A percentile compares a stretch with the other conserved stretches of the same genome.
phyloP scores from a whole-genome alignment of 2,329 filamentous ascomycete genomes.

The Colletotrichum truncatum region DNA sequence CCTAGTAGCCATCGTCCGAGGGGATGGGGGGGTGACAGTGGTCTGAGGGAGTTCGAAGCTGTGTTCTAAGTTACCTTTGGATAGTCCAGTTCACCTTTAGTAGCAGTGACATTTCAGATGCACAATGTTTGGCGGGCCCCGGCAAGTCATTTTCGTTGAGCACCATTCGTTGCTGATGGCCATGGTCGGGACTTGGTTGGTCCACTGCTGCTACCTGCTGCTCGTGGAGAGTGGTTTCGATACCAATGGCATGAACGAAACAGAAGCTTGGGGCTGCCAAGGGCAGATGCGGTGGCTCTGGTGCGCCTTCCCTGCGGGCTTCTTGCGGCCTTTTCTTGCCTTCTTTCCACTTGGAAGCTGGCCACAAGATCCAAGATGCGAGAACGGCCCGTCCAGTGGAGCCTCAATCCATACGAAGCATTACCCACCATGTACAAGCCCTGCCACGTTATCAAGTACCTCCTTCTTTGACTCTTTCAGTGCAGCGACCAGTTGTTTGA shows the following conservation, averaged over 20 bases:
- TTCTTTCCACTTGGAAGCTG: background rate
- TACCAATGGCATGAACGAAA: background rate
- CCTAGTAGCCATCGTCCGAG: no score
- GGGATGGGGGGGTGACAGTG: no score
- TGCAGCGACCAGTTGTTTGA: background rate
- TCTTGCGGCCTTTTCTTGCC: background rate
- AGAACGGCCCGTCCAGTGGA: constrained; percentile 6
- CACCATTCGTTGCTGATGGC: background rate
- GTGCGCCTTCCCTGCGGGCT: background rate
- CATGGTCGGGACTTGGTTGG: background rate
- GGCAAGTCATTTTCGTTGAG: background rate
- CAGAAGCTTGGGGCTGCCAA: background rate
- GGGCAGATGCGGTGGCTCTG: background rate
- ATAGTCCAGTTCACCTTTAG: no score
- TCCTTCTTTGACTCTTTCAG: background rate
- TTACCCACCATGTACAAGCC: constrained; percentile 1
- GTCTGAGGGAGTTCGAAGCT: no score
- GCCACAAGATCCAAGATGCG: background rate
- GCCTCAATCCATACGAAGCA: background rate
- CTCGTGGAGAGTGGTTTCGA: background rate
- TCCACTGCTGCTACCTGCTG: no score
- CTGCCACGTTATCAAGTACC: constrained; percentile 13
- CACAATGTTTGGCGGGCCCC: background rate
- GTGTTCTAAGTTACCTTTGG: no score
- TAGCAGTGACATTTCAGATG: no score